Evolutionary conservation across 306 rosid species (phyloP), one percentile per base, ranked within the genome.

Genomic region (Lathyrus aphaca): DNA sequence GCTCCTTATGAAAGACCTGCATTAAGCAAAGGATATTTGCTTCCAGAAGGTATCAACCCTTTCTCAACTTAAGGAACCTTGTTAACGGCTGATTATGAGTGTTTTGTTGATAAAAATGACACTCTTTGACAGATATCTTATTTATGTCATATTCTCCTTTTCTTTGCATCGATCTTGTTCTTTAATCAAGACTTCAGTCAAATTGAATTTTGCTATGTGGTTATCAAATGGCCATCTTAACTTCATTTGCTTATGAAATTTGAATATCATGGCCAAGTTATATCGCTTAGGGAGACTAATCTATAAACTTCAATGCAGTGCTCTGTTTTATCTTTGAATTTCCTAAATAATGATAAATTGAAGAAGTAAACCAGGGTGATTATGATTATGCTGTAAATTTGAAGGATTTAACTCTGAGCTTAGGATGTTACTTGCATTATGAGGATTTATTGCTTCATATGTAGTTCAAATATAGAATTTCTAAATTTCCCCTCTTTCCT

Each of bases 1-100:
- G 25, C 25, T 23, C 25, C 25, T 23, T 23, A 23, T 23, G 25
- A 23, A 23, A 94, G 99, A 73, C 99, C 99, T 67, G 99, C 97
- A 60, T 84, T 94, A 80, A 91, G 99, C 87, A 94, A 94, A 82
- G 99, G 99, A 25, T 91, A 68, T 82, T 82, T 94, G 81, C 96
- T 94, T 72, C 99, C 99, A 32, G 96, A 91, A 86, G 97, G 97
- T 94, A 81, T 61, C 72, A 1, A 49, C 60, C 71, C 49, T 79
- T 68, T 54, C 37, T 5, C 61, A 54, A 23, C 35, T 21, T 30
- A 1, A 30, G 6, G 5, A 27, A 27, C 30, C 30, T 27, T 27
- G 4, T 27, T 3, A 27, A 27, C 30, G 4, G 58, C 21, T 37
- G 48, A 45, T 76, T 54, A 66, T 55, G 8, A 37, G 48, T 42